Conservation (phyloP, 345 rosid species). For the Trapa bicornis region DNA sequence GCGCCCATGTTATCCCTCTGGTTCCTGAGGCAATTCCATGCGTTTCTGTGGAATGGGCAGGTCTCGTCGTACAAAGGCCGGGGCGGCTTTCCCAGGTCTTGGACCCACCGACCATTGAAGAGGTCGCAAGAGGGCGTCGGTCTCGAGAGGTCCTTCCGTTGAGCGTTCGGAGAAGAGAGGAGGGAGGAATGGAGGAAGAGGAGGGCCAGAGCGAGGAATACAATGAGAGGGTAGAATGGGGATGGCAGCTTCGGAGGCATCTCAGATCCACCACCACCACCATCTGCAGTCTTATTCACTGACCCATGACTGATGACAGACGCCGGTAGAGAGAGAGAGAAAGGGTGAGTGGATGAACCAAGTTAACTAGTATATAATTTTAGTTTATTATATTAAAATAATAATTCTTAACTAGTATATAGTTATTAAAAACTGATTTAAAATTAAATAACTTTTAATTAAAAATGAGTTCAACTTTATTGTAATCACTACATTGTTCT, state of each 20-base stretch:
- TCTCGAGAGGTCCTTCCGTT: slow-evolving; percentile 12
- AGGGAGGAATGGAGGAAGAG: slow-evolving; percentile 36
- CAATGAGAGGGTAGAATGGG: slow-evolving; percentile 29
- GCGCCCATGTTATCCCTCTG: slow-evolving; percentile 47
- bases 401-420: no score
- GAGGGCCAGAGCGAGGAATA: slow-evolving; percentile 41
- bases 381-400: no score
- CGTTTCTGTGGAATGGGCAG: slow-evolving; percentile 85
- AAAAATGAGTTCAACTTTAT: no score
- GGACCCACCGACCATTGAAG: slow-evolving; percentile 66
- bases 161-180: slow-evolving; percentile 22
- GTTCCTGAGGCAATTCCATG: slow-evolving; percentile 82
- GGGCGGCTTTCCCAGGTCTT: slow-evolving; percentile 16
- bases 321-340: not conserved
- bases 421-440: no score
- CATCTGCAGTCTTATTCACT: not conserved
- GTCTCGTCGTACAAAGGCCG: slow-evolving; percentile 54
- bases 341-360: no score
- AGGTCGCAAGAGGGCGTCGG: slow-evolving; percentile 41
- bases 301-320: slow-evolving; percentile 3
- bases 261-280: slow-evolving; percentile 4
- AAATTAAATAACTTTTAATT: no score
- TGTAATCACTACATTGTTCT: no score
- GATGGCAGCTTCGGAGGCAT: slow-evolving; percentile 50
- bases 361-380: not conserved